Base-by-base conservation (phyloP, 225 moss, liverwort and hornwort species). In the Takakia lepidozioides region DNA sequence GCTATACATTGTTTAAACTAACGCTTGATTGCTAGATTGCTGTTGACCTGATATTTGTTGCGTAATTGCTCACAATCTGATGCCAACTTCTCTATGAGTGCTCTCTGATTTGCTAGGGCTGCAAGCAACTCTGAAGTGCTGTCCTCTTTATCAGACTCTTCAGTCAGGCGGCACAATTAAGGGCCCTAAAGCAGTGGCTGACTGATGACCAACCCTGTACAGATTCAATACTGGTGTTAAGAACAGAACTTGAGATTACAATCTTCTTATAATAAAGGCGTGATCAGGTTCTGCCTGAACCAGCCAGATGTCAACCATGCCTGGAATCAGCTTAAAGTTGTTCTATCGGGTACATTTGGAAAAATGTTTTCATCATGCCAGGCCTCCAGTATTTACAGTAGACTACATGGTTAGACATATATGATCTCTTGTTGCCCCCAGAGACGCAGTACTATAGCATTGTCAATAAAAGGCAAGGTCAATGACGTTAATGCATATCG, bases 141-240 rank as follows among this genome's bases (percentile, higher is more conserved):
- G 38, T 17, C 38, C 38, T 38, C 38, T n/a, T n/a, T n/a, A n/a
- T n/a, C n/a, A n/a, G n/a, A n/a, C n/a, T n/a, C n/a, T n/a, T n/a
- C n/a, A n/a, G 17, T 17, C 14, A 38, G 38, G 38, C 38, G 38
- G 38, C 38, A 14, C 14, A 14, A 14, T 14, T 38, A 38, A 38
- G 17, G 11, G 38, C 17, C 38, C 38, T 38, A 38, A 38, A 14
- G 38, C 38, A 14, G 15, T 14, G 14, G 15, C 38, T 38, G 38
- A 38, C 38, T 38, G 38, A 38, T 38, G 4, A 14, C 17, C 14
- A 38, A 38, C 38, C 38, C 38, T 38, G 38, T 38, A 38, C 3
- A 38, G 38, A 38, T 38, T 38, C 38, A 38, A 38, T 38, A 3
- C 15, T 38, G 14, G 38, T 38, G 38, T 38, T 38, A 38, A 38